Base-by-base conservation (phyloP, 2,329 filamentous ascomycete genomes). In the Ophiocordyceps camponoti-saundersi region DNA sequence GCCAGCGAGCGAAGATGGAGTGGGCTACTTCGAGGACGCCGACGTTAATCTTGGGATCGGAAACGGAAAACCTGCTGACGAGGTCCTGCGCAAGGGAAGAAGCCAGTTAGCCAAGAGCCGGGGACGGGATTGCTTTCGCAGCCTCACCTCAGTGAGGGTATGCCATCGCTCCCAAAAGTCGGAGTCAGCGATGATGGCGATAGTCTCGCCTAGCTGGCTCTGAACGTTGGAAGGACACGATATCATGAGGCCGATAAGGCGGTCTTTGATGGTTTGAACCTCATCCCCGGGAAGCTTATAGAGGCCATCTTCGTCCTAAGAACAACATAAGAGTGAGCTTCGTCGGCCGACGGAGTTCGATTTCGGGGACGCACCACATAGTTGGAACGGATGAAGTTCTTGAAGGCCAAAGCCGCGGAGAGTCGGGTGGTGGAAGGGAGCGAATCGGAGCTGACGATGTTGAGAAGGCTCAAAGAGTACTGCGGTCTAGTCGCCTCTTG, bases 101-200 rank as follows among this genome's bases (percentile, higher is more conserved):
- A 18, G n/a, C 2, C 20, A 20, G 16, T 20, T 6, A n/a, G 32
- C n/a, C 3, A 3, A 8, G 2, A 10, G 1, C 18, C n/a, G n/a
- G n/a, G 15, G 2, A 30, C n/a, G 16, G 8, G 10, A 16, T 13
- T 32, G n/a, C 8, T 13, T 15, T 20, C 20, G 12, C 13, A 21
- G 16, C 11, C 16, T 40, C 64, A 85, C 82, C 69, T 85, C 78
- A 26, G 94, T 89, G 50, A 98, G 73, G n/a, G 89, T 95, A 59
- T 96, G 85, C 92, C 92, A 98, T 58, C 84, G 76, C 64, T 84
- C 74, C 82, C 85, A 98, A 65, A 98, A 98, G 63, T 98, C 92
- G 54, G 89, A 96, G 65, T 96, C 90, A 50, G 92, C 92, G 57
- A 98, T 96, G 56, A 93, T 79, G 66, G 90, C 95, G 63, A 96